phyloP scores from a whole-genome alignment of 2,329 filamentous ascomycete genomes.

The Gaeumannomyces sp. region DNA sequence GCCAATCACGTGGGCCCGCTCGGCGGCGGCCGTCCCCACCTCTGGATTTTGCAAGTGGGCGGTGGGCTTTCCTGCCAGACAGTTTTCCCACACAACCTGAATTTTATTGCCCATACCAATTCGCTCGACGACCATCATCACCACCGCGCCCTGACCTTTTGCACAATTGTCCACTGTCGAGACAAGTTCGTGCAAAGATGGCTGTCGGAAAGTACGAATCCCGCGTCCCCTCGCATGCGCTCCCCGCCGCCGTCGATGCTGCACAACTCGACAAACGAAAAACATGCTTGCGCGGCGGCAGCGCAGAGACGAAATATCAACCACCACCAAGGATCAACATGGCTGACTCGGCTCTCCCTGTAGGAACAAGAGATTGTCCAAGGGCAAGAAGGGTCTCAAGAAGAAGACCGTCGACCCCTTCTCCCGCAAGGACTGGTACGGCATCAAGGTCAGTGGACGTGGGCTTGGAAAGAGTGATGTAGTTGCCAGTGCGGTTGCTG shows the following conservation, averaged over 20 bases:
- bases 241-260: not conserved
- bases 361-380: constrained; percentile 99
- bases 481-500: constrained; percentile 3
- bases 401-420: constrained; percentile 98
- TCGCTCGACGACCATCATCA: not conserved
- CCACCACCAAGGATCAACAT: constrained; percentile 10
- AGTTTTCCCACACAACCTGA: not conserved
- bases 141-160: constrained; percentile 31
- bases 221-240: not conserved
- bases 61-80: not conserved
- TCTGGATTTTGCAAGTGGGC: not conserved
- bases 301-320: constrained; percentile 10
- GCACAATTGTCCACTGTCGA: constrained; percentile 32
- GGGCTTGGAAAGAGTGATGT: not conserved
- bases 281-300: too few species aligned
- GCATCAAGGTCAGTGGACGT: constrained; percentile 69
- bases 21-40: not conserved
- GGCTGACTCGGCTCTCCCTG: constrained; percentile 13
- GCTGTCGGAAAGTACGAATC: constrained; percentile 52
- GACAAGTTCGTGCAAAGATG: constrained; percentile 48
- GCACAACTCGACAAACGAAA: not conserved
- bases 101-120: not conserved
- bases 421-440: constrained; percentile 98
- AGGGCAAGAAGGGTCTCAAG: constrained; percentile 99
- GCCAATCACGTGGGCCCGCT: not conserved